Conservation (phyloP, 2,329 filamentous ascomycete species). For the Biscogniauxia mediterranea region DNA sequence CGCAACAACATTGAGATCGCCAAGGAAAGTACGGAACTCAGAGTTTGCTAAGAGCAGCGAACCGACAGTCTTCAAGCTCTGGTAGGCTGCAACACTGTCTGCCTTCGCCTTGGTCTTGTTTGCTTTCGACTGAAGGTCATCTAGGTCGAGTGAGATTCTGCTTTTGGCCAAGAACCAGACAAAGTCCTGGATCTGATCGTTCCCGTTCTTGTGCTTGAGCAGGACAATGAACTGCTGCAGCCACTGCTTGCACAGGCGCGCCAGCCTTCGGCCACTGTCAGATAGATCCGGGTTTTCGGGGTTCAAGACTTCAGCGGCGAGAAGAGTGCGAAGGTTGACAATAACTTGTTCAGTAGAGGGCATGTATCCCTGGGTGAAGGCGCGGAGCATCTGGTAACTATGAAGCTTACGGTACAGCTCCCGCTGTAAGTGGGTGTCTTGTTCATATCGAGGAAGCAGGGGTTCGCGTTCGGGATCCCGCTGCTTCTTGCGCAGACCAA, state of each 20-base stretch:
- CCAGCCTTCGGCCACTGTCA: constrained; percentile 69
- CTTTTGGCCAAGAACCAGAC: constrained; percentile 80
- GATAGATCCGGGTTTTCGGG: constrained; percentile 73
- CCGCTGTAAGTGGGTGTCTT: constrained; percentile 76
- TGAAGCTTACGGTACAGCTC: constrained; percentile 86
- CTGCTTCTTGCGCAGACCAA: constrained; percentile 51
- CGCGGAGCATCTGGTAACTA: constrained; percentile 86
- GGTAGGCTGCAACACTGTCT: constrained; percentile 71
- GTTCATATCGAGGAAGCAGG: constrained; percentile 76
- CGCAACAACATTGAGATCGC: constrained; percentile 74
- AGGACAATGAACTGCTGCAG: constrained; percentile 79
- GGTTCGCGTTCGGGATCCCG: constrained; percentile 68
- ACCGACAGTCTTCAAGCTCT: constrained; percentile 79
- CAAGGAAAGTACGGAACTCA: constrained; percentile 83
- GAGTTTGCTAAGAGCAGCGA: constrained; percentile 85
- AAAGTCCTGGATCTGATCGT: constrained; percentile 88
- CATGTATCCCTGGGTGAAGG: constrained; percentile 82
- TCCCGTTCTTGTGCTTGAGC: constrained; percentile 74
- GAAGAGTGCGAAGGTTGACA: constrained; percentile 73
- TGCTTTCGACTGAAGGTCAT: constrained; percentile 60
- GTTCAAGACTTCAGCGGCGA: constrained; percentile 77
- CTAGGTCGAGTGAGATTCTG: constrained; percentile 65
- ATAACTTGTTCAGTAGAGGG: constrained; percentile 85
- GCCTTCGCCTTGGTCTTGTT: constrained; percentile 64
- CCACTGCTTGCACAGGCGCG: constrained; percentile 70